A percentile compares a stretch with the other conserved stretches of the same genome.
phyloP scores from a whole-genome alignment of 805 yeast genomes.

The Saccharomycopsis guyanensis region DNA sequence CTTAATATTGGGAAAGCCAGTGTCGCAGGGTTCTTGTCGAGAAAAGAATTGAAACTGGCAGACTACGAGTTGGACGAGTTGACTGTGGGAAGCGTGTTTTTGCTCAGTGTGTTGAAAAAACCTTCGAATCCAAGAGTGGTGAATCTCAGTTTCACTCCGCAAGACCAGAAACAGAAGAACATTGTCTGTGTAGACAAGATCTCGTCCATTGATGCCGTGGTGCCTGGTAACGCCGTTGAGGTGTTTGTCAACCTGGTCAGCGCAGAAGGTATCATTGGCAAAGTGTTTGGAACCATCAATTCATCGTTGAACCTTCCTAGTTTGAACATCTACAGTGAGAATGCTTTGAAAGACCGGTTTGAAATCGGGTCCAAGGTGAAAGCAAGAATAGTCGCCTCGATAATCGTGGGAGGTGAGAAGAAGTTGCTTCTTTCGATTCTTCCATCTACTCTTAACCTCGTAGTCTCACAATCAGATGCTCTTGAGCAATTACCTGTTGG shows the following conservation, averaged over 20 bases:
- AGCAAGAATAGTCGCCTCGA: constrained; percentile 62
- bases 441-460: constrained; percentile 36
- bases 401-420: constrained; percentile 44
- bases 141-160: constrained; percentile 43
- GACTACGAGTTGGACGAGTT: constrained; percentile 32
- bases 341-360: constrained; percentile 50
- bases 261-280: constrained; percentile 59
- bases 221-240: constrained; percentile 80
- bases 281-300: constrained; percentile 65
- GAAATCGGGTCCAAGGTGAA: constrained; percentile 60
- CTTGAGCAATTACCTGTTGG: constrained; percentile 74
- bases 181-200: constrained; percentile 44
- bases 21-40: constrained; percentile 65
- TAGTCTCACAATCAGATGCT: constrained; percentile 28
- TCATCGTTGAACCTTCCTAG: constrained; percentile 69
- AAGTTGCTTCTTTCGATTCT: constrained; percentile 57
- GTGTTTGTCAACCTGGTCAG: constrained; percentile 56
- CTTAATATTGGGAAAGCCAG: constrained; percentile 58
- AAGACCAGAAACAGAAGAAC: constrained; percentile 31
- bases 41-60: constrained; percentile 47
- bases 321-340: constrained; percentile 37
- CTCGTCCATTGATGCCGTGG: constrained; percentile 68
- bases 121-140: constrained; percentile 28
- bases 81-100: constrained; percentile 58
- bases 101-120: constrained; percentile 48